A percentile compares a stretch with the other conserved stretches of the same genome.
Conservation (phyloP, 805 yeast species). For the Kazachstania kunashirensis region DNA sequence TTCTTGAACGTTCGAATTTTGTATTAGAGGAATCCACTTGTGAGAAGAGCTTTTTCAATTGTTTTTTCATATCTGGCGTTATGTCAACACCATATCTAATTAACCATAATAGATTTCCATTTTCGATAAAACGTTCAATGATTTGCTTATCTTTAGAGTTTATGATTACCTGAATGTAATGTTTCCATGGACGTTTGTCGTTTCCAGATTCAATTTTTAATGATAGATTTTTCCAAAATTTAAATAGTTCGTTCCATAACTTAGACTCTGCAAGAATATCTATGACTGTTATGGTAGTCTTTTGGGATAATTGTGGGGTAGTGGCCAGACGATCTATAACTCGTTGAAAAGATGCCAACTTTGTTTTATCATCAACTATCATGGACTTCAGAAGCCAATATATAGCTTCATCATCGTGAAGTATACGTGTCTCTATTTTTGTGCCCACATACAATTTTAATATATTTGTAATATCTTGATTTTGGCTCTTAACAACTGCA, state of each 20-base stretch:
- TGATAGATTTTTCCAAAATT: conserved; percentile 20
- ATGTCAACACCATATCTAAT: conserved; percentile 16
- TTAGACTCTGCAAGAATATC: conserved; percentile 12
- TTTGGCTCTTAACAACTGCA: background rate
- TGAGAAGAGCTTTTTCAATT: conserved; percentile 11
- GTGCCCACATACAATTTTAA: conserved; percentile 10
- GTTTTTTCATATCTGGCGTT: conserved; percentile 10
- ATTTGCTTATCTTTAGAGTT: conserved; percentile 11
- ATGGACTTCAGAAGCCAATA: conserved; percentile 14
- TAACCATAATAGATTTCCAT: conserved; percentile 22
- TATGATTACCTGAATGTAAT: conserved; percentile 13
- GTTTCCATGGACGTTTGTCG: conserved; percentile 24
- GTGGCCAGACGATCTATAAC: background rate
- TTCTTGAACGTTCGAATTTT: conserved; percentile 1
- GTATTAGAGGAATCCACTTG: conserved; percentile 3
- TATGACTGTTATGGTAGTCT: conserved; percentile 12
- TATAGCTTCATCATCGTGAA: conserved; percentile 15
- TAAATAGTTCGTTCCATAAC: conserved; percentile 17
- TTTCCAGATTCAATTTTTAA: conserved; percentile 6
- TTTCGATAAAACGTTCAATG: conserved; percentile 11
- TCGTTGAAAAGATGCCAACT: conserved; percentile 11
- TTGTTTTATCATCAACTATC: conserved; percentile 7
- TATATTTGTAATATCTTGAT: conserved; percentile 7
- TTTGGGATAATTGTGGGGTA: conserved; percentile 4
- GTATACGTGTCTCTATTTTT: background rate